Evolutionary conservation across 345 rosid species (phyloP).

Genomic region (Brassica carinata): DNA sequence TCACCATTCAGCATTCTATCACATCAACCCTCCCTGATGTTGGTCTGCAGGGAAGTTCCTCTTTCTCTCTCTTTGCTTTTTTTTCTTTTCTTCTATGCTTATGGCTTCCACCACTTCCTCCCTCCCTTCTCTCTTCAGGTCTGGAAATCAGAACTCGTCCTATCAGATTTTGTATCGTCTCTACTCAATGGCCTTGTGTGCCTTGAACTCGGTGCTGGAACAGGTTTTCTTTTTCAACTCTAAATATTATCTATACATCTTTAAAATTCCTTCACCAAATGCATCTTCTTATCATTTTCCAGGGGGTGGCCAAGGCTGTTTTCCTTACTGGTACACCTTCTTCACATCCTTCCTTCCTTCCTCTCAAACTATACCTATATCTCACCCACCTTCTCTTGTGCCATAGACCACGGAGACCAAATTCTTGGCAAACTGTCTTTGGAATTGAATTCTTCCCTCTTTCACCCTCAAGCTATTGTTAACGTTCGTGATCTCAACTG

Average conservation of each 20-base stretch:
- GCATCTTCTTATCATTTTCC: slow-evolving; percentile 24
- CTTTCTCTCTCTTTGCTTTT: not conserved
- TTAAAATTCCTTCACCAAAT: not conserved
- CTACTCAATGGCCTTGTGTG: slow-evolving; percentile 55
- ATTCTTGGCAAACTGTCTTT: slow-evolving; percentile 70
- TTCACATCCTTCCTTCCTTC: not conserved
- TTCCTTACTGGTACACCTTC: slow-evolving; percentile 64
- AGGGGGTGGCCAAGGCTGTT: slow-evolving; percentile 72
- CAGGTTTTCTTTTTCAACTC: slow-evolving; percentile 47
- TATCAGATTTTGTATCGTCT: slow-evolving; percentile 72
- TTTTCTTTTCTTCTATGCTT: not conserved
- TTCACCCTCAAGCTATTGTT: slow-evolving; percentile 48
- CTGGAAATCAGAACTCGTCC: slow-evolving; percentile 81
- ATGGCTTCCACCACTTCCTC: not conserved
- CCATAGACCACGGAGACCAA: slow-evolving; percentile 58
- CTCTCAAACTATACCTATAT: not conserved
- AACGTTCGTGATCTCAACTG: slow-evolving; percentile 80
- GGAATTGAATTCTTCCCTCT: slow-evolving; percentile 49
- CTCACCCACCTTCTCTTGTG: not conserved
- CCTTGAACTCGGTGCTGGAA: slow-evolving; percentile 90
- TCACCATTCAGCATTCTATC: slow-evolving; percentile 69
- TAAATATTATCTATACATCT: no score
- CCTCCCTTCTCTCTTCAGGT: slow-evolving; percentile 50
- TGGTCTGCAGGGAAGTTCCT: slow-evolving; percentile 72
- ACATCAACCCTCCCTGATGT: slow-evolving; percentile 72